These are phyloP conservation scores for Neurospora pannonica DNA, from an alignment of 495 filamentous ascomycete species.

Conservation along the genomic window DNA sequence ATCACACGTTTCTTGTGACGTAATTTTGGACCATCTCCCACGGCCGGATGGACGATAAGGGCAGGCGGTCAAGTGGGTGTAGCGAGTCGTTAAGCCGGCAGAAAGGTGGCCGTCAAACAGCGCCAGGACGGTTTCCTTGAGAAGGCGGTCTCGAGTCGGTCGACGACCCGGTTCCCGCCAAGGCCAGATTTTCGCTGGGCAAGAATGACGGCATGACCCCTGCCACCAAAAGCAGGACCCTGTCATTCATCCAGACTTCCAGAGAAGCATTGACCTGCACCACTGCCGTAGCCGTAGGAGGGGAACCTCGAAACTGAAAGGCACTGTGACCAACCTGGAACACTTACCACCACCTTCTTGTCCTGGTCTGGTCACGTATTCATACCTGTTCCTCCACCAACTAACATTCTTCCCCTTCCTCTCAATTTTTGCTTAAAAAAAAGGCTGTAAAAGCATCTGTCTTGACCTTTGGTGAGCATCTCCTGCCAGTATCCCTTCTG, in stretches of 20 bases:
- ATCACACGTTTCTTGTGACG: neutral
- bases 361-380: neutral
- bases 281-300: neutral
- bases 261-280: neutral
- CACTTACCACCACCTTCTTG: neutral
- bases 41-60: neutral
- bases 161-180: neutral
- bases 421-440: neutral
- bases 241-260: neutral
- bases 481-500: neutral
- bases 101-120: neutral
- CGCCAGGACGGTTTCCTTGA: neutral
- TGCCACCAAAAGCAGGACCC: slow-evolving; percentile 1
- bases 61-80: neutral
- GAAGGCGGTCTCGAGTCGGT: slow-evolving; percentile 5
- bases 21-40: neutral
- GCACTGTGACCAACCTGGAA: neutral
- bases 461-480: neutral
- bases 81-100: neutral
- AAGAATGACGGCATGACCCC: slow-evolving; percentile 18
- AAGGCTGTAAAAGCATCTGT: neutral
- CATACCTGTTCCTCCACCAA: neutral
- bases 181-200: neutral
- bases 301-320: neutral
- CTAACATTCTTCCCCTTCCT: neutral